phyloP scores from a whole-genome alignment of 345 rosid genomes.

The Eucalyptus coolabah region DNA sequence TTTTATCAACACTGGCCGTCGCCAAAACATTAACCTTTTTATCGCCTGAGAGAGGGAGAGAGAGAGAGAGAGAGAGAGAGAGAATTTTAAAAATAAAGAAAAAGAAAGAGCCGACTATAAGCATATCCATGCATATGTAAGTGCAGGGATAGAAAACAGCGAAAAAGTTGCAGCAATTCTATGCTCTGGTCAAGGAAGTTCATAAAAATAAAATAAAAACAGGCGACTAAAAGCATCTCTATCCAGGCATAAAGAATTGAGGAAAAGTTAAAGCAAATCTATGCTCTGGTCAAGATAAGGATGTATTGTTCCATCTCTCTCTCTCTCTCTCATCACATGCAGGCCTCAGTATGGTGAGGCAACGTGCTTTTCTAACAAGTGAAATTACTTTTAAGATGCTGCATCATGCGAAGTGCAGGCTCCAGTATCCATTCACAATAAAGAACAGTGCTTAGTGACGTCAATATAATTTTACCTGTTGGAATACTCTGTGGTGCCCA shows the following conservation, averaged over 20 bases:
- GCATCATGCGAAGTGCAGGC: background rate
- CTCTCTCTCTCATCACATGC: background rate
- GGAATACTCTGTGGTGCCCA: conserved; percentile 69
- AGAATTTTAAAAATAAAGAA: background rate
- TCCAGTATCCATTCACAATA: background rate
- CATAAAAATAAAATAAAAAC: background rate
- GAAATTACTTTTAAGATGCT: background rate
- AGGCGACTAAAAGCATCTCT: background rate
- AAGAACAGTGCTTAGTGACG: background rate
- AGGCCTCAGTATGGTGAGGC: background rate
- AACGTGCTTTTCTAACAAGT: background rate
- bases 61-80: background rate
- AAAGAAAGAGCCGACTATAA: background rate
- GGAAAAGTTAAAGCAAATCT: background rate
- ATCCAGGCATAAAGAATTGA: background rate
- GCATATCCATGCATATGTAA: background rate
- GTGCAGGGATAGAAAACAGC: background rate
- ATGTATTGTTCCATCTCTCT: background rate
- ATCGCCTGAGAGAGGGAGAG: conserved; percentile 17
- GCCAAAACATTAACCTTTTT: conserved; percentile 39
- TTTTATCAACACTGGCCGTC: conserved; percentile 75
- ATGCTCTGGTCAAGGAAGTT: background rate
- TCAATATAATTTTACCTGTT: conserved; percentile 24
- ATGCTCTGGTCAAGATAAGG: background rate
- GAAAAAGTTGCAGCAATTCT: background rate